Percentiles rank a stretch among this genome's conserved stretches.
These are phyloP conservation scores for Pichia sp. DNA, from an alignment of 1,139 yeast genomes.

Conservation along the genomic window DNA sequence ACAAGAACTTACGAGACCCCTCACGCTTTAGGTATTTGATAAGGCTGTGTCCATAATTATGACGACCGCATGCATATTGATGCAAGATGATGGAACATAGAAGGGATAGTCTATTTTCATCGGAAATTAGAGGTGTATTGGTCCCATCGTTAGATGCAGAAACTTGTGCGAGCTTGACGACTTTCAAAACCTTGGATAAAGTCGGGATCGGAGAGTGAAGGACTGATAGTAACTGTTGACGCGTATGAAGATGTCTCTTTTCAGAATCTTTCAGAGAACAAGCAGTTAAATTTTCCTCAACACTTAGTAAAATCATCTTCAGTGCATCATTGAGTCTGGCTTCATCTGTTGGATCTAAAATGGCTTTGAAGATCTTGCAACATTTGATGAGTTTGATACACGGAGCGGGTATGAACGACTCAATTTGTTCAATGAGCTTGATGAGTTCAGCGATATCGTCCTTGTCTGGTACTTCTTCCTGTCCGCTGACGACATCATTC, in stretches of 20 bases:
- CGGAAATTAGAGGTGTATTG: constrained; percentile 11
- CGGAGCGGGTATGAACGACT: constrained; percentile 19
- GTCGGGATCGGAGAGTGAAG: constrained; percentile 12
- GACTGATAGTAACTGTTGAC: constrained; percentile 1
- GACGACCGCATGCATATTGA: constrained; percentile 19
- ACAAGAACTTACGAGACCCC: constrained; percentile 7
- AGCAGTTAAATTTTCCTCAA: constrained; percentile 16
- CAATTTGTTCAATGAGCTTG: constrained; percentile 12
- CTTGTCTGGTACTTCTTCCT: constrained; percentile 1
- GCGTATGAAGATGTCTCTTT: background rate
- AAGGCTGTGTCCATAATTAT: constrained; percentile 18
- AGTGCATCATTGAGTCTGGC: constrained; percentile 17
- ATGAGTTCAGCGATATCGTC: constrained; percentile 1
- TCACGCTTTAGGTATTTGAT: constrained; percentile 18
- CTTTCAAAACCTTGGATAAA: constrained; percentile 18
- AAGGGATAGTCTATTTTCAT: constrained; percentile 24
- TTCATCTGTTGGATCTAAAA: constrained; percentile 19
- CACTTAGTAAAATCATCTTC: constrained; percentile 18
- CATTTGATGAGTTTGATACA: constrained; percentile 23
- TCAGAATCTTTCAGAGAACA: constrained; percentile 8
- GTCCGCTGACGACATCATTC: constrained; percentile 10
- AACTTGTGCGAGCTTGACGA: constrained; percentile 9
- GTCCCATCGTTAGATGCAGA: background rate
- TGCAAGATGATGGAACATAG: constrained; percentile 24
- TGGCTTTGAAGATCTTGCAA: constrained; percentile 19